These are phyloP conservation scores for Backusella macrospora DNA, from an alignment of 192 early-diverging fungal species.

Conservation along the genomic window DNA sequence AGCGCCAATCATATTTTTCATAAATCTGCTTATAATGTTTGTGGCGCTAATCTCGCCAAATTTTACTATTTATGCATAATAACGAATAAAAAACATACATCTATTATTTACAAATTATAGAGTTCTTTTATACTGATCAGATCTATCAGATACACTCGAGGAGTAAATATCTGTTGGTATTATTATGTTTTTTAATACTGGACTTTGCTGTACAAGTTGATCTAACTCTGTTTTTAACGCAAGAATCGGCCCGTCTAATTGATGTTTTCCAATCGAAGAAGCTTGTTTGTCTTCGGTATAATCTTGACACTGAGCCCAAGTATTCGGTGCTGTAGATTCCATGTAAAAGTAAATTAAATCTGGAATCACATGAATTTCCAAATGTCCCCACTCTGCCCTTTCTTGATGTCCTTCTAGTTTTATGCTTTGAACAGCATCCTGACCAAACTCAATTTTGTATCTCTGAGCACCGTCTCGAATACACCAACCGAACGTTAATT, in stretches of 20 bases:
- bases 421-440: constrained; percentile 58
- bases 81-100: not conserved
- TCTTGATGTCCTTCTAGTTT: constrained; percentile 38
- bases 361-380: constrained; percentile 20
- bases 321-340: constrained; percentile 32
- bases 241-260: constrained; percentile 47
- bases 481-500: constrained; percentile 57
- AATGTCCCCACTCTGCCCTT: constrained; percentile 42
- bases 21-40: constrained; percentile 5
- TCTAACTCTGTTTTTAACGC: constrained; percentile 24
- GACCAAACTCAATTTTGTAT: constrained; percentile 42
- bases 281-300: constrained; percentile 67
- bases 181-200: constrained; percentile 1
- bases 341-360: constrained; percentile 53
- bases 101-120: constrained; percentile 16
- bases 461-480: constrained; percentile 57
- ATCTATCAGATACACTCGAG: not conserved
- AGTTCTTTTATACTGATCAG: not conserved
- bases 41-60: not conserved
- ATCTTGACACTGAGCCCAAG: constrained; percentile 64
- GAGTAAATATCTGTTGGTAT: constrained; percentile 12
- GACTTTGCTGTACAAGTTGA: constrained; percentile 6
- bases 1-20: constrained; percentile 10
- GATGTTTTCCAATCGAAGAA: constrained; percentile 46
- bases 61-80: not conserved